A percentile compares a stretch with the other conserved stretches of the same genome.
These are phyloP conservation scores for Solanum medicagineum DNA, from an alignment of 257 asterid genomes.

Conservation along the genomic window DNA sequence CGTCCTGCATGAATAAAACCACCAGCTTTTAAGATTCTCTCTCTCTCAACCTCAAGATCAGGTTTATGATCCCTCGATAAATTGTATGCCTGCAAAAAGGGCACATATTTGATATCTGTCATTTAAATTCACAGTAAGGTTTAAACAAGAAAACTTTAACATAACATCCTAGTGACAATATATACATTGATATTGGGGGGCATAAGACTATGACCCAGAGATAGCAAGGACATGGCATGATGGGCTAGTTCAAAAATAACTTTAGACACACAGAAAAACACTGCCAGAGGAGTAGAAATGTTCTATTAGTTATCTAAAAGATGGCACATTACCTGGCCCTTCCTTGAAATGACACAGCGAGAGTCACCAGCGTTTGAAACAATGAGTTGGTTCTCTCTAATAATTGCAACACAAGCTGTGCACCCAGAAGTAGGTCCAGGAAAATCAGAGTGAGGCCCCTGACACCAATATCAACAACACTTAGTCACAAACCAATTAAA, in stretches of 20 bases:
- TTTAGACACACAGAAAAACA: neutral
- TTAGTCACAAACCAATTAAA: neutral
- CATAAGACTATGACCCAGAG: neutral
- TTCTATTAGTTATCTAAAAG: neutral
- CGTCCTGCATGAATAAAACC: constrained; percentile 96
- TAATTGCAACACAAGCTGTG: constrained; percentile 84
- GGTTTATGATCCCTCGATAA: constrained; percentile 98
- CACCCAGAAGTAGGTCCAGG: constrained; percentile 95
- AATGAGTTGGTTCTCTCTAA: constrained; percentile 66
- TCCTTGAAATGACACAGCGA: constrained; percentile 93
- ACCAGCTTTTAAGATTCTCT: constrained; percentile 83
- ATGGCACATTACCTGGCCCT: constrained; percentile 64
- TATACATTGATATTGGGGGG: neutral
- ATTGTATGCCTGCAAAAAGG: constrained; percentile 59
- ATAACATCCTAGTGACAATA: neutral
- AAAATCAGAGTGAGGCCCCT: constrained; percentile 98
- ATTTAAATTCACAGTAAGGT: neutral
- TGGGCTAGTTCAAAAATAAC: neutral
- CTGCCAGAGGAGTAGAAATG: neutral
- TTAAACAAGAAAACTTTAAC: neutral
- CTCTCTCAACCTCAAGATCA: constrained; percentile 85
- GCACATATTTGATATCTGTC: neutral
- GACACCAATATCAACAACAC: constrained; percentile 3
- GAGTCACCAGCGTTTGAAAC: constrained; percentile 99
- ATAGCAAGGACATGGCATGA: neutral